phyloP scores from a whole-genome alignment of 805 yeast species.

The Kazachstania taianensis region DNA sequence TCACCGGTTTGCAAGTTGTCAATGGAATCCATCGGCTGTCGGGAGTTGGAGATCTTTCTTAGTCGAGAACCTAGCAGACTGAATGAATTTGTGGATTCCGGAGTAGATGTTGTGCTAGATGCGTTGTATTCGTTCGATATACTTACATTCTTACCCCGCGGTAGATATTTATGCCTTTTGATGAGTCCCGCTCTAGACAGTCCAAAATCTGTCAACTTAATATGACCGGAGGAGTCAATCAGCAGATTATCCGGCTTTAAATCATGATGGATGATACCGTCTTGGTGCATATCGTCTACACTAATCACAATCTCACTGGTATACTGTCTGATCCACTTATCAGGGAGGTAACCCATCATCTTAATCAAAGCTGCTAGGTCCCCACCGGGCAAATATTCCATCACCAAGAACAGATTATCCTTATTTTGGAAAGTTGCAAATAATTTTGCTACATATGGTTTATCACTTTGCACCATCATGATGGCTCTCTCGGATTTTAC shows the following conservation, averaged over 20 bases:
- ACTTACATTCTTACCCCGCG: slow-evolving; percentile 6
- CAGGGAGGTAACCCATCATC: slow-evolving; percentile 73
- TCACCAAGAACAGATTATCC: slow-evolving; percentile 79
- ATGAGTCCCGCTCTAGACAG: slow-evolving; percentile 81
- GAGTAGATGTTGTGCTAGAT: slow-evolving; percentile 3
- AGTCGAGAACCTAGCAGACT: neutral
- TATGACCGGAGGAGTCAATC: slow-evolving; percentile 78
- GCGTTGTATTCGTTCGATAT: neutral
- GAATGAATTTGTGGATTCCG: slow-evolving; percentile 2
- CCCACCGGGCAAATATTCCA: slow-evolving; percentile 96
- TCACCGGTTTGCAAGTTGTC: slow-evolving; percentile 2
- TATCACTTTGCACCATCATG: slow-evolving; percentile 93
- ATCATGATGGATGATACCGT: slow-evolving; percentile 91
- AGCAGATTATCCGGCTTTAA: slow-evolving; percentile 88
- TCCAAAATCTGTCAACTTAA: slow-evolving; percentile 93
- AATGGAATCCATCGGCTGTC: slow-evolving; percentile 2
- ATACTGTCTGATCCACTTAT: slow-evolving; percentile 77
- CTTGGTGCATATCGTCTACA: slow-evolving; percentile 75
- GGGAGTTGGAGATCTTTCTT: slow-evolving; percentile 2
- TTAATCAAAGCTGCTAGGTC: slow-evolving; percentile 83
- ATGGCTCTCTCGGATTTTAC: slow-evolving; percentile 93
- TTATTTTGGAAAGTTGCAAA: slow-evolving; percentile 82
- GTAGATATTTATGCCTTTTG: slow-evolving; percentile 52
- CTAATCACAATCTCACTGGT: slow-evolving; percentile 87
- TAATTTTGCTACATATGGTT: slow-evolving; percentile 85